Conservation (phyloP, 345 rosid species). For the Brassica cretica region DNA sequence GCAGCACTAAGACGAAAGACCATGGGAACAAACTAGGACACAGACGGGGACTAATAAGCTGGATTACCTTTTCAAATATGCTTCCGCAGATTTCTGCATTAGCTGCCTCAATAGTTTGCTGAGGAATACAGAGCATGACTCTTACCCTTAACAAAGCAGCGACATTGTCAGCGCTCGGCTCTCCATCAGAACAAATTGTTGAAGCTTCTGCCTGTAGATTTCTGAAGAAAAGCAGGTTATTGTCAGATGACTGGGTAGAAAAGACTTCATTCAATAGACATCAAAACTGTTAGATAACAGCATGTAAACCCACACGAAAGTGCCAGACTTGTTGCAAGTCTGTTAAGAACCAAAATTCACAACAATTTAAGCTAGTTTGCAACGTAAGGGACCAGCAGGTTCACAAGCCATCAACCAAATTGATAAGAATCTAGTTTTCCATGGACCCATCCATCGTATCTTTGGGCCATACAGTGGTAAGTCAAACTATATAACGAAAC, state of each 20-base stretch:
- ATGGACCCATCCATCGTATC: constrained; percentile 13
- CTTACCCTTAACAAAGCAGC: constrained; percentile 70
- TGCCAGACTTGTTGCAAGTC: constrained; percentile 3
- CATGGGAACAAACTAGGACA: background rate
- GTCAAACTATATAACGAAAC: constrained; percentile 3
- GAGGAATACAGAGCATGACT: constrained; percentile 92
- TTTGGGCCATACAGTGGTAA: background rate
- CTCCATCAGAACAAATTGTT: constrained; percentile 83
- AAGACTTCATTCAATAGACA: background rate
- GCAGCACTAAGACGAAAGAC: background rate
- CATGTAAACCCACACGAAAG: constrained; percentile 1
- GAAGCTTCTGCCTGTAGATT: constrained; percentile 94
- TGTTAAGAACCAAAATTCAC: constrained; percentile 12
- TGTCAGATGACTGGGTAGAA: constrained; percentile 21
- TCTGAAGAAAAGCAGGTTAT: constrained; percentile 46
- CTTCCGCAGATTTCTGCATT: constrained; percentile 91
- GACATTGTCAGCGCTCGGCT: constrained; percentile 79
- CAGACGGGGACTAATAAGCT: background rate
- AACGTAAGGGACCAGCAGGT: constrained; percentile 17
- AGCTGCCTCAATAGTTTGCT: constrained; percentile 81
- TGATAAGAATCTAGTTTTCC: background rate
- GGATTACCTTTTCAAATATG: constrained; percentile 84
- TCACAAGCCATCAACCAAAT: constrained; percentile 13
- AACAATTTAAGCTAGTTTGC: constrained; percentile 10
- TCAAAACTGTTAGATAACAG: constrained; percentile 10